Evolutionary conservation across 2,329 filamentous ascomycete genomes (phyloP), one percentile per base, ranked within the genome.

Genomic region (Fusarium floridanum): DNA sequence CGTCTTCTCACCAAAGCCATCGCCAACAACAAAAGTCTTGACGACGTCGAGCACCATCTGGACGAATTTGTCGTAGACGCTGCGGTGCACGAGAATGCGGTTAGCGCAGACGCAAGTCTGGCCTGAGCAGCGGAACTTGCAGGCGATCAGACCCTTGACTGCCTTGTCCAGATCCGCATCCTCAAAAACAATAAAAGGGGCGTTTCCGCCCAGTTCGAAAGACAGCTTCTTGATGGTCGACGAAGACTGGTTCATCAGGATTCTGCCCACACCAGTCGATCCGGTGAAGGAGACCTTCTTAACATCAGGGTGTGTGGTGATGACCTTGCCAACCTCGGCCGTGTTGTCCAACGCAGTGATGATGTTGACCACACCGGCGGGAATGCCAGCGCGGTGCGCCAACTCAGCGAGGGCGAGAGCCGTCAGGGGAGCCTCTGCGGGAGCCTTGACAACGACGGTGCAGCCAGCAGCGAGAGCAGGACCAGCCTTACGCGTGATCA

Each of bases 381-480:
- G 95, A 39, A 98, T 92, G 29, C 95, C 95, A 16, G 95, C 95
- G 36, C 95, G 91, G 78, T 93, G 89, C 8, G 92, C 94, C 48
- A 98, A 89, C 83, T 97, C 95, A 3, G 94, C 94, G 32, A 98
- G 84, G 3, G 95, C 95, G 56, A 97, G 91, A 1, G 94, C 91
- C 24, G 95, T 97, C 81, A 96, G 95, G 0, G 95, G 95, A 5
- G 95, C 97, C 85, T 98, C 95, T 41, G 93, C 92, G 2, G 95
- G 95, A 39, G 94, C 93, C 84, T 98, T 98, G 73, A 91, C 91
- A 1, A 98, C 95, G 88, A 94, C 89, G 4, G 92, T 93, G 82
- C 92, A 94, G 39, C 92, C 92, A 32, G 92, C 92, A 37, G 92
- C 92, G 45, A 94, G 85, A 17, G 88, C 90, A 10, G 89, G 83